A percentile compares a stretch with the other conserved stretches of the same genome.
Conservation (phyloP, 106 monocot genomes). For the Dendrobium huoshanense region DNA sequence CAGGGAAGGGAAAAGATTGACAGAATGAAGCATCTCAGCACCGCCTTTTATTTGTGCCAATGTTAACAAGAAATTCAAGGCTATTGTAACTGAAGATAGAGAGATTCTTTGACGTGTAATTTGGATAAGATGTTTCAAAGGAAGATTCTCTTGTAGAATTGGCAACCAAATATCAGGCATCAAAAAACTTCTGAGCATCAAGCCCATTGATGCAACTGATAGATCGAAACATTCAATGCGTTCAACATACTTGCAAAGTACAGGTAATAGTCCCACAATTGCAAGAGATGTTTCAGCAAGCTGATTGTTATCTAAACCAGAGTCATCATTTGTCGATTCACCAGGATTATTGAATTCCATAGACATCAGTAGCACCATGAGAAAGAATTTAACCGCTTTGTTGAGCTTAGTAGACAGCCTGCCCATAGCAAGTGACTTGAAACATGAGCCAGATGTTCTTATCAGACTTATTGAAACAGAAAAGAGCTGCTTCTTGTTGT, state of each 20-base stretch:
- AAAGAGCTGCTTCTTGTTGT: constrained; percentile 13
- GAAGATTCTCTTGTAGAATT: constrained; percentile 68
- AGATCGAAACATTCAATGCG: constrained; percentile 37
- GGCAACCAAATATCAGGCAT: constrained; percentile 55
- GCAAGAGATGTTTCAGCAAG: constrained; percentile 42
- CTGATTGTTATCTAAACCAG: constrained; percentile 23
- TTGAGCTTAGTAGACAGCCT: constrained; percentile 21
- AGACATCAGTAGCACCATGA: constrained; percentile 47
- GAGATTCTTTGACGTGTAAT: constrained; percentile 33
- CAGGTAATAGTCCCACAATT: constrained; percentile 49
- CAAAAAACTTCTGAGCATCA: constrained; percentile 56
- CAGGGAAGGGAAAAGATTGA: constrained; percentile 42
- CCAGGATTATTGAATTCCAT: constrained; percentile 28
- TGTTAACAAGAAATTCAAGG: constrained; percentile 71
- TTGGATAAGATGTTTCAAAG: constrained; percentile 42
- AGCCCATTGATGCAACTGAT: constrained; percentile 57
- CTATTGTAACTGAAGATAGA: constrained; percentile 25
- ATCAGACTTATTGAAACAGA: constrained; percentile 37
- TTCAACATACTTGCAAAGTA: constrained; percentile 74
- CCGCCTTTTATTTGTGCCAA: constrained; percentile 59
- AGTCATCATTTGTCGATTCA: constrained; percentile 15
- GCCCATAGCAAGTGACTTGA: constrained; percentile 36
- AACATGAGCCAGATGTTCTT: constrained; percentile 34
- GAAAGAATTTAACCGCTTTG: constrained; percentile 36
- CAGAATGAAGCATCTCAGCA: constrained; percentile 58